phyloP scores from a whole-genome alignment of 306 rosid genomes.

The Vachellia collinsii region DNA sequence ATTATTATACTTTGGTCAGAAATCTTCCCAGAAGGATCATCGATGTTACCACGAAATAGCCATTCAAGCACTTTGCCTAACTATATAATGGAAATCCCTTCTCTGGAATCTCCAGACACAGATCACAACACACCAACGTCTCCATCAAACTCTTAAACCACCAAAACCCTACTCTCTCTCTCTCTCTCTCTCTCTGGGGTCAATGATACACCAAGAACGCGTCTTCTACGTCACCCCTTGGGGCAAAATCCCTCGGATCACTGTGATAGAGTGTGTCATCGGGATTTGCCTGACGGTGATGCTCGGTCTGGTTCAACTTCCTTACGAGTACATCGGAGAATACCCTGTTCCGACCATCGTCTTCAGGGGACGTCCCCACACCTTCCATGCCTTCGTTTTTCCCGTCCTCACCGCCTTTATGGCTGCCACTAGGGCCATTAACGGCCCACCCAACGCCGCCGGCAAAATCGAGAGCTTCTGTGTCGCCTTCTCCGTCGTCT shows the following conservation, averaged over 20 bases:
- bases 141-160: too few relatives aligned
- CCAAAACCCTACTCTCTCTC: too few relatives aligned
- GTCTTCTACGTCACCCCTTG: slow-evolving; percentile 1
- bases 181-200: too few relatives aligned
- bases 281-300: slow-evolving; percentile 37
- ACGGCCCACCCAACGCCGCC: not conserved
- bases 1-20: too few relatives aligned
- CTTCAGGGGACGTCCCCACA: slow-evolving; percentile 40
- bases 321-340: slow-evolving; percentile 39
- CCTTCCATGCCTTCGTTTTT: slow-evolving; percentile 47
- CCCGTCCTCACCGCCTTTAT: slow-evolving; percentile 42
- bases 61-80: too few relatives aligned
- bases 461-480: slow-evolving; percentile 28
- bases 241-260: slow-evolving; percentile 17
- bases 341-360: slow-evolving; percentile 42
- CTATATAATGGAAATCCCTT: too few relatives aligned
- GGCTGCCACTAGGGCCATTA: slow-evolving; percentile 40
- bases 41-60: too few relatives aligned
- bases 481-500: slow-evolving; percentile 37
- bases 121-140: too few relatives aligned
- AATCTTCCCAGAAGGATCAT: too few relatives aligned
- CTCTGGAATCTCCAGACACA: too few relatives aligned
- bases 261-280: slow-evolving; percentile 29
- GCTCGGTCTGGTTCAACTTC: slow-evolving; percentile 34
- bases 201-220: slow-evolving; percentile 17